Evolutionary conservation across 2,329 filamentous ascomycete species (phyloP).

Genomic region (Xylaria hypoxylon): DNA sequence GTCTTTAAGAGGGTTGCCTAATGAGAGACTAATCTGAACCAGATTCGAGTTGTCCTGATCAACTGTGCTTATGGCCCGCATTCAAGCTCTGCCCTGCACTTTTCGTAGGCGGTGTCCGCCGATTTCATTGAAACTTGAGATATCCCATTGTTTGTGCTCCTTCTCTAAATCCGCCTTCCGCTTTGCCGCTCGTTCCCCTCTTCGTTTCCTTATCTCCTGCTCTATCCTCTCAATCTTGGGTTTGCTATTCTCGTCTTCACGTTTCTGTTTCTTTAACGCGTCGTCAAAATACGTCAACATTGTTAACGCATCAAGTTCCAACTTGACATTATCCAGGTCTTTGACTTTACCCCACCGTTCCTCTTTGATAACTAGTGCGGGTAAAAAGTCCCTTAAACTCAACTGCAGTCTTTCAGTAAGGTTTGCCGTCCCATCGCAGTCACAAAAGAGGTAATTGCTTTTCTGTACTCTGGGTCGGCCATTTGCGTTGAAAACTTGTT

Average conservation of each 20-base stretch:
- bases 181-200: neutral
- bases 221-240: neutral
- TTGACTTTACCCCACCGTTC: neutral
- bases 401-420: neutral
- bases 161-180: neutral
- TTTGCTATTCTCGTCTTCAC: neutral
- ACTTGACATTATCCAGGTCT: constrained; percentile 2
- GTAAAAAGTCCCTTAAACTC: constrained; percentile 11
- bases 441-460: neutral
- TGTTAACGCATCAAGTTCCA: constrained; percentile 5
- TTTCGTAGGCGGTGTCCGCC: constrained; percentile 42
- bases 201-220: neutral
- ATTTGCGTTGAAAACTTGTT: constrained; percentile 1
- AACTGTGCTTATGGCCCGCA: neutral
- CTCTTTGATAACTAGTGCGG: constrained; percentile 7
- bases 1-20: too few species aligned
- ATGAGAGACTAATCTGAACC: too few species aligned
- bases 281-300: constrained; percentile 3
- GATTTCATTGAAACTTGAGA: neutral
- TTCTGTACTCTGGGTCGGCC: neutral
- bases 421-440: neutral
- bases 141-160: neutral
- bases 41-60: constrained; percentile 35
- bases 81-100: neutral
- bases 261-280: constrained; percentile 5